Evolutionary conservation across 176 grass and related monocot species (phyloP).

Genomic region (Alopecurus myosuroides): DNA sequence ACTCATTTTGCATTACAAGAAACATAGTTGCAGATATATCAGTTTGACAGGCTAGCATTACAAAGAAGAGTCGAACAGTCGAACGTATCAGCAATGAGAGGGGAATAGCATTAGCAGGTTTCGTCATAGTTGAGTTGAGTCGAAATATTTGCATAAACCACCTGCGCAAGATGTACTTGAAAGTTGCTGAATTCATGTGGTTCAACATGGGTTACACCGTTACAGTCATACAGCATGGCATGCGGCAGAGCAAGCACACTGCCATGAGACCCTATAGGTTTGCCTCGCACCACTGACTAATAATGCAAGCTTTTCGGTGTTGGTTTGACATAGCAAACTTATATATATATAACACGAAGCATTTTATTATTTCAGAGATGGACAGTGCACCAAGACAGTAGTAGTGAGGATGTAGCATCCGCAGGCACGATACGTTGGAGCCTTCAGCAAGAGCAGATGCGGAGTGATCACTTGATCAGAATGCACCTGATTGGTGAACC

Average conservation of each 20-base stretch:
- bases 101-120: background rate
- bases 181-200: background rate
- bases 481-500: slow-evolving; percentile 85
- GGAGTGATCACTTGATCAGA: slow-evolving; percentile 57
- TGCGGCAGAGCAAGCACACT: background rate
- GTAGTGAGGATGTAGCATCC: background rate
- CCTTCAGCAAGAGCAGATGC: background rate
- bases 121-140: background rate
- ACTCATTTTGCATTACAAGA: background rate
- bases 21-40: background rate
- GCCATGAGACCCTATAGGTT: background rate
- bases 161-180: background rate
- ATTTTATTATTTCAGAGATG: background rate
- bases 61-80: background rate
- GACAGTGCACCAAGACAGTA: background rate
- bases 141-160: slow-evolving; percentile 5
- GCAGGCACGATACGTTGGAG: background rate
- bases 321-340: background rate
- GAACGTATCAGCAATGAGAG: background rate
- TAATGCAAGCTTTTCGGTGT: background rate
- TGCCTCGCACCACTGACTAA: background rate
- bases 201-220: background rate
- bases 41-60: background rate
- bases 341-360: background rate
- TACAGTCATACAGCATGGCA: background rate